These are phyloP conservation scores for Mariannaea sp. DNA, from an alignment of 2,329 filamentous ascomycete genomes.

Conservation along the genomic window DNA sequence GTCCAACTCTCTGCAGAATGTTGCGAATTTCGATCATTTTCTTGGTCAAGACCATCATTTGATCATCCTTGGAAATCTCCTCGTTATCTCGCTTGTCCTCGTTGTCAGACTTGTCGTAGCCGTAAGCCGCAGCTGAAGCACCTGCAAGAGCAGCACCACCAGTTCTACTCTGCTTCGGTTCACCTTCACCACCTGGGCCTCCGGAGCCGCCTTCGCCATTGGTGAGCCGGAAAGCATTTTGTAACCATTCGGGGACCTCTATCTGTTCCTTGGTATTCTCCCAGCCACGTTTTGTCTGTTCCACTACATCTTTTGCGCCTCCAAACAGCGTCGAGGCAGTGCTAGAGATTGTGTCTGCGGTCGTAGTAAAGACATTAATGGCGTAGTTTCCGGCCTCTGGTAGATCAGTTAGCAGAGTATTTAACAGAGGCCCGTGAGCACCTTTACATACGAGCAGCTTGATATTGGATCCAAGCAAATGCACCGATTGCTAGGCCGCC, in stretches of 20 bases:
- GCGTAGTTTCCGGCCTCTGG: constrained; percentile 56
- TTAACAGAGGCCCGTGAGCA: not conserved
- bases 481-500: constrained; percentile 86
- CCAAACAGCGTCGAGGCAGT: constrained; percentile 73
- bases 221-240: constrained; percentile 68
- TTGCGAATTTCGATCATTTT: constrained; percentile 99
- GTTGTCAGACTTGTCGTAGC: constrained; percentile 70
- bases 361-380: constrained; percentile 71
- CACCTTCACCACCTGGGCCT: constrained; percentile 52
- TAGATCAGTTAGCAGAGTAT: constrained; percentile 31
- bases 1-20: constrained; percentile 87
- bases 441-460: constrained; percentile 75
- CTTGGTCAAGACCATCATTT: constrained; percentile 99
- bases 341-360: constrained; percentile 71
- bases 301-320: constrained; percentile 73
- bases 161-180: constrained; percentile 64
- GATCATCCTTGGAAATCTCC: constrained; percentile 82
- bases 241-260: constrained; percentile 76
- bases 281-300: constrained; percentile 81
- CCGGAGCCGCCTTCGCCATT: constrained; percentile 59
- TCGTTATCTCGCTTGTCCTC: constrained; percentile 66
- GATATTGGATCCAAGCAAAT: constrained; percentile 92
- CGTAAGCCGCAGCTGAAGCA: constrained; percentile 78
- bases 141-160: constrained; percentile 68
- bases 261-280: constrained; percentile 79